Conservation (phyloP, 345 rosid species). For the Bretschneidera sinensis region DNA sequence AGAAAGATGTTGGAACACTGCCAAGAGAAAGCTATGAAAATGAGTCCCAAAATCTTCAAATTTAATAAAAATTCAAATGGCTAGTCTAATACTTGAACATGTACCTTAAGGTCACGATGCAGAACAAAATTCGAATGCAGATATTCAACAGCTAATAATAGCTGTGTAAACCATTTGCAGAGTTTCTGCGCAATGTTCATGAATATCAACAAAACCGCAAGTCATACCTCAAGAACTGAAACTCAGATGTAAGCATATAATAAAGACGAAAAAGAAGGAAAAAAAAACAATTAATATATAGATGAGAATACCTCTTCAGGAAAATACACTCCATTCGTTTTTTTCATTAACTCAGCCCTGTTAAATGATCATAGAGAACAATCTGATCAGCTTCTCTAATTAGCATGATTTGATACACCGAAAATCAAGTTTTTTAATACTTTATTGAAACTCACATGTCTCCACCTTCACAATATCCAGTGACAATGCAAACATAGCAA, state of each 20-base stretch:
- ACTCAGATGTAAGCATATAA: background rate
- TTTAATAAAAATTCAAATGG: constrained; percentile 15
- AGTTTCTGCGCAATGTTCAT: constrained; percentile 53
- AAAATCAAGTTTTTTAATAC: constrained; percentile 3
- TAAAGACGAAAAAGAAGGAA: background rate
- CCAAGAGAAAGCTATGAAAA: constrained; percentile 16
- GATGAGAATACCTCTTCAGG: constrained; percentile 71
- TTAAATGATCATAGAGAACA: constrained; percentile 11
- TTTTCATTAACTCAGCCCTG: constrained; percentile 98
- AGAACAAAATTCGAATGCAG: constrained; percentile 93
- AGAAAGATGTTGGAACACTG: constrained; percentile 99
- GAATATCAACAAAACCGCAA: constrained; percentile 3
- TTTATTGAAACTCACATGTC: constrained; percentile 72
- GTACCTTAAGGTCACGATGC: constrained; percentile 92
- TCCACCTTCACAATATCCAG: constrained; percentile 99
- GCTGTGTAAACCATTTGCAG: constrained; percentile 96
- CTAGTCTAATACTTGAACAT: constrained; percentile 14
- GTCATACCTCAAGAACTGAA: constrained; percentile 12
- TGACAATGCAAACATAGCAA: constrained; percentile 96
- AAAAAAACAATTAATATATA: background rate
- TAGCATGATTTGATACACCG: constrained; percentile 10
- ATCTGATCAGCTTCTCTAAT: constrained; percentile 7
- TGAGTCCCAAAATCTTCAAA: constrained; percentile 27
- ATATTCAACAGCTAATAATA: constrained; percentile 88
- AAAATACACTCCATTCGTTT: constrained; percentile 75